Base-by-base conservation (phyloP, 129 eudicot species). In the Glebionis coronaria region DNA sequence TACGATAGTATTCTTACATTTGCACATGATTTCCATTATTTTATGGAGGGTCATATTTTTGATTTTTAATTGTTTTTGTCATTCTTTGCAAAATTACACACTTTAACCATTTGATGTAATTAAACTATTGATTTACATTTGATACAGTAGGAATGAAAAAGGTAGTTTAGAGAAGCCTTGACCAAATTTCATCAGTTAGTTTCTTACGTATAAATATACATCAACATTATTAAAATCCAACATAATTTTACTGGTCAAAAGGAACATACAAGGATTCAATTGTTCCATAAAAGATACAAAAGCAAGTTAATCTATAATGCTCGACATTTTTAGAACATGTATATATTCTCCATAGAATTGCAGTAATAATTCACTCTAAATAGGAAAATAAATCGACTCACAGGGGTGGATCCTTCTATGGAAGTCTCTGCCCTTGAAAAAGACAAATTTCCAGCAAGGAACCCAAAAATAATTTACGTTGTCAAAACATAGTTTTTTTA, bases 381-480 rank as follows among this genome's bases (percentile, higher is more conserved):
- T 42, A 16, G 2, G 10, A 12, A 50, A 71, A 77, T 65, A 64
- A 68, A 35, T 5, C 57, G 35, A 82, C 97, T 87, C 82, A 91
- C 97, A 66, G 96, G 97, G 46, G 90, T 83, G 40, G 97, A 87
- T 59, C 97, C 97, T 79, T 91, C 97, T 57, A 91, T 53, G 35
- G 97, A 91, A 73, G 86, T 88, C 75, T 94, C 78, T 61, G 96
- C 97, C 80, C 96, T 87, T 70, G 97, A 87, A 85, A 91, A 91
- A 9, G 97, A 91, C 81, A 91, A 72, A 77, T 91, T 91, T 45
- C 97, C 97, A 73, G 97, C 97, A 91, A 91, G 42, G 97, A 85
- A 73, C 93, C 90, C n/a, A n/a, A n/a, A n/a, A n/a, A n/a, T n/a
- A n/a, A n/a, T n/a, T n/a, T n/a, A n/a, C n/a, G n/a, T n/a, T n/a